A percentile compares a stretch with the other conserved stretches of the same genome.
Conservation (phyloP, 371 early-diverging fungal genomes). For the Rhizopus delemar region DNA sequence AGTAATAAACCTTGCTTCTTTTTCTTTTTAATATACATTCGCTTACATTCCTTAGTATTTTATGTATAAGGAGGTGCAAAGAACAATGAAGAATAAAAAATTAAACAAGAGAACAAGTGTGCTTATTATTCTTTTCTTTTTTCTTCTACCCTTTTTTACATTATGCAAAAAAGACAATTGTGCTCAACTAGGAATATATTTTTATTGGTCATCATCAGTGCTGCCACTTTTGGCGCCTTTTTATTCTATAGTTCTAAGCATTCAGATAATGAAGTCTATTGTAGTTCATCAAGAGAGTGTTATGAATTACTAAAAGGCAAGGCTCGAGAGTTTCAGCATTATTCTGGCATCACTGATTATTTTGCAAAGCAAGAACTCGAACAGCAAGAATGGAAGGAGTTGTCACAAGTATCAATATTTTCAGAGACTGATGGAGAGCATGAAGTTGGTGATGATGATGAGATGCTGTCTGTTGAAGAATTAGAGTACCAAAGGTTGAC, state of each 20-base stretch:
- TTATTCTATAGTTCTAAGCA: conserved; percentile 9
- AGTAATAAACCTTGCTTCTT: background rate
- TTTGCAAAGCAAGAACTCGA: background rate
- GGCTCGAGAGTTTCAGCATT: conserved; percentile 14
- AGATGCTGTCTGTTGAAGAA: conserved; percentile 6
- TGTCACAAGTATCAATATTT: background rate
- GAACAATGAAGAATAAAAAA: background rate
- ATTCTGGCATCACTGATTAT: background rate
- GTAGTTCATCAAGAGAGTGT: conserved; percentile 25
- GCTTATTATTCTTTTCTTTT: background rate
- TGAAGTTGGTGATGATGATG: background rate
- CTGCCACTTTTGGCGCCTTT: background rate
- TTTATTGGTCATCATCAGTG: conserved; percentile 4
- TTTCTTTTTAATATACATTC: conserved; percentile 1
- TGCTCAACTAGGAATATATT: conserved; percentile 16
- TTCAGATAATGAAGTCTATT: conserved; percentile 10
- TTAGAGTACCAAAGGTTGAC: conserved; percentile 27
- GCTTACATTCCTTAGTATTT: background rate
- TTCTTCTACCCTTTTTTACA: conserved; percentile 8
- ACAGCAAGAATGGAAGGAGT: background rate
- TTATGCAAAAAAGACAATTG: conserved; percentile 11
- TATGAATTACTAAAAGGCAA: conserved; percentile 26
- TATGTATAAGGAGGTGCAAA: background rate
- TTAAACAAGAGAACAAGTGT: background rate
- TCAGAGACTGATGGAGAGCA: background rate